Percentiles rank a stretch among this genome's conserved stretches.
These are phyloP conservation scores for Canna indica DNA, from an alignment of 176 grass and related monocot species.

Conservation along the genomic window DNA sequence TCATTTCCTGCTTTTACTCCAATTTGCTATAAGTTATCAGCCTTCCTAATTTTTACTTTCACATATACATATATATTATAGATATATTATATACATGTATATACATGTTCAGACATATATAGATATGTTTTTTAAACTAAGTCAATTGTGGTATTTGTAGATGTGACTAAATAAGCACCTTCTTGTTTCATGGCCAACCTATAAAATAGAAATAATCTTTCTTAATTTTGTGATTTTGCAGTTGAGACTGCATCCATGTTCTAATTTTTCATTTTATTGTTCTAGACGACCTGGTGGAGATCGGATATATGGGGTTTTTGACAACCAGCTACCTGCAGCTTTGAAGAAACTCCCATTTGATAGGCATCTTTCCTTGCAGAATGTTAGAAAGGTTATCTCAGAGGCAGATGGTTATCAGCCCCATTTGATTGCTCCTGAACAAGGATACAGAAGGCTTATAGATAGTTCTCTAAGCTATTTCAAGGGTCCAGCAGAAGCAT, in stretches of 20 bases:
- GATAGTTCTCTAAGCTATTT: constrained; percentile 99
- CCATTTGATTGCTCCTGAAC: constrained; percentile 97
- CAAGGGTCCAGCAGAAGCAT: constrained; percentile 93
- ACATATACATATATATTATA: too few relatives aligned
- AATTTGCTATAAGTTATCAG: too few relatives aligned
- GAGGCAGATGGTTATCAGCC: constrained; percentile 99
- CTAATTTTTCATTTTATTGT: constrained; percentile 14
- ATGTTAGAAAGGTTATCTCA: constrained; percentile 91
- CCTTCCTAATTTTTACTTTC: too few relatives aligned
- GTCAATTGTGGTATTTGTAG: too few relatives aligned
- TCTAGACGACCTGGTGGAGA: constrained; percentile 90
- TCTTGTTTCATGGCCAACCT: too few relatives aligned
- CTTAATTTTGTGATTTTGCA: background rate
- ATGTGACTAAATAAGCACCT: too few relatives aligned
- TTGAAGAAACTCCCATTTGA: constrained; percentile 99
- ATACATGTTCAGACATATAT: too few relatives aligned
- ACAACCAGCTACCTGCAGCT: constrained; percentile 86
- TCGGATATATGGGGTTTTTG: constrained; percentile 96
- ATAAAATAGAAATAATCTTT: background rate
- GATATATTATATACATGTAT: too few relatives aligned
- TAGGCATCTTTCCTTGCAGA: constrained; percentile 85
- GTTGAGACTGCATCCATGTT: background rate
- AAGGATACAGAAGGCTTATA: constrained; percentile 94
- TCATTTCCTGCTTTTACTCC: too few relatives aligned
- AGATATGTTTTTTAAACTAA: too few relatives aligned